Conservation (phyloP, 1,139 yeast species). For the Yamadazyma buinensis region DNA sequence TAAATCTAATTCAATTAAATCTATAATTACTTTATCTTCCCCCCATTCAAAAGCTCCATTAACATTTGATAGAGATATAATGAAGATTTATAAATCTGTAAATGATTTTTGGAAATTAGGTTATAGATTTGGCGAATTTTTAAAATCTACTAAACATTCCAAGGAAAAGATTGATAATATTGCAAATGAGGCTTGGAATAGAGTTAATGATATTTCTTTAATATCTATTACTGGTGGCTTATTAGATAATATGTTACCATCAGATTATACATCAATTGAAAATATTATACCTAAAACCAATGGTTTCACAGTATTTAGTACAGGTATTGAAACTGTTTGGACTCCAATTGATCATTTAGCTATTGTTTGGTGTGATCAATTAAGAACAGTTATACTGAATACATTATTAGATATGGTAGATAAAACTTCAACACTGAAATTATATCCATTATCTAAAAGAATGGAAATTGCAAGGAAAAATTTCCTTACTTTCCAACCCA, state of each 20-base stretch:
- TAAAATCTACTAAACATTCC: not conserved
- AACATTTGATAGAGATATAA: conserved; percentile 89
- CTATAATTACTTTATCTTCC: conserved; percentile 82
- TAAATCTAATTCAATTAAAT: conserved; percentile 64
- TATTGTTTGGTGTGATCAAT: conserved; percentile 94
- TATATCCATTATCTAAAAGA: conserved; percentile 49
- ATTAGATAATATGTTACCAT: conserved; percentile 78
- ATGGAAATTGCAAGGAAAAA: conserved; percentile 51
- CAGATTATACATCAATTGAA: conserved; percentile 83
- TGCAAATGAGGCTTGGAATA: conserved; percentile 29
- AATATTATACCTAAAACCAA: conserved; percentile 67
- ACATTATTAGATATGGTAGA: conserved; percentile 61
- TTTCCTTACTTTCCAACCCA: conserved; percentile 36
- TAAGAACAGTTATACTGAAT: conserved; percentile 60
- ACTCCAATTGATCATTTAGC: conserved; percentile 94
- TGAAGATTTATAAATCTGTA: conserved; percentile 67
- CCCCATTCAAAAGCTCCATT: conserved; percentile 95
- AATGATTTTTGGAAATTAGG: conserved; percentile 67
- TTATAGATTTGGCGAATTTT: conserved; percentile 5
- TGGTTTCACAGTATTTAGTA: conserved; percentile 81
- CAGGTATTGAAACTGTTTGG: conserved; percentile 91
- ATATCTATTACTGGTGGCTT: conserved; percentile 91
- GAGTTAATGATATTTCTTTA: conserved; percentile 49
- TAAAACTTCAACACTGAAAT: conserved; percentile 35
- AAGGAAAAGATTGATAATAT: conserved; percentile 15